phyloP scores from a whole-genome alignment of 371 early-diverging fungal species.

The Mucor circinelloides region DNA sequence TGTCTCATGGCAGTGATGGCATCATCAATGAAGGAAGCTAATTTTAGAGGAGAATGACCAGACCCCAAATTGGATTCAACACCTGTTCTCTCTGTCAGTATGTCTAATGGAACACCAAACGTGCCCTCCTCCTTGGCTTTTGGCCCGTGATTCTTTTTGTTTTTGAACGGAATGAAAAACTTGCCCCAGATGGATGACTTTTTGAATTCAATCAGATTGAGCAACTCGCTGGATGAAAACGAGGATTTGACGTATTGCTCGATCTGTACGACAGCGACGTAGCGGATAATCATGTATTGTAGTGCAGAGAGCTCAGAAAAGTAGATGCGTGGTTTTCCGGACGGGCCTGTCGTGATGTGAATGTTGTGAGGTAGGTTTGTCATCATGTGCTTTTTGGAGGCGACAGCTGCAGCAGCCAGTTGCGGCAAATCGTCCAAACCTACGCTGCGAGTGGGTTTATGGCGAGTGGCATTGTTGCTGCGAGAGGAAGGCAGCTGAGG shows the following conservation, averaged over 20 bases:
- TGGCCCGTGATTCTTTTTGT: slow-evolving; percentile 33
- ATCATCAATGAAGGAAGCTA: slow-evolving; percentile 87
- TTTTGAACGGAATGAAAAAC: slow-evolving; percentile 67
- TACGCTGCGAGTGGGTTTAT: slow-evolving; percentile 25
- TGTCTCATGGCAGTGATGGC: slow-evolving; percentile 78
- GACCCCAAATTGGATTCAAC: slow-evolving; percentile 83
- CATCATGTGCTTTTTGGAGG: not conserved
- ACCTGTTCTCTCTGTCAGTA: slow-evolving; percentile 65
- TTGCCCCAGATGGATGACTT: slow-evolving; percentile 77
- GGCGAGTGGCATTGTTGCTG: slow-evolving; percentile 5
- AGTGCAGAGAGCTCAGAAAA: slow-evolving; percentile 84
- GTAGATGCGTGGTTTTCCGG: slow-evolving; percentile 44
- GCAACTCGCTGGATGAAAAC: slow-evolving; percentile 68
- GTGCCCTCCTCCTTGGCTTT: slow-evolving; percentile 63
- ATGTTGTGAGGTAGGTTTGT: slow-evolving; percentile 2
- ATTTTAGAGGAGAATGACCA: slow-evolving; percentile 71
- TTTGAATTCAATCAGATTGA: slow-evolving; percentile 70
- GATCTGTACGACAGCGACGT: slow-evolving; percentile 81
- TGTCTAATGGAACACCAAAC: slow-evolving; percentile 51
- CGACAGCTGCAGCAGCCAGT: slow-evolving; percentile 29
- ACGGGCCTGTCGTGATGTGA: slow-evolving; percentile 15
- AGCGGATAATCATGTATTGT: slow-evolving; percentile 84
- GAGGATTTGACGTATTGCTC: slow-evolving; percentile 69
- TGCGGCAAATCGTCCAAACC: slow-evolving; percentile 39
- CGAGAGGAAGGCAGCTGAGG: slow-evolving; percentile 22